A percentile compares a stretch with the other conserved stretches of the same genome.
Evolutionary conservation across 805 yeast species (phyloP).

Genomic region (Wickerhamomyces chambardii): DNA sequence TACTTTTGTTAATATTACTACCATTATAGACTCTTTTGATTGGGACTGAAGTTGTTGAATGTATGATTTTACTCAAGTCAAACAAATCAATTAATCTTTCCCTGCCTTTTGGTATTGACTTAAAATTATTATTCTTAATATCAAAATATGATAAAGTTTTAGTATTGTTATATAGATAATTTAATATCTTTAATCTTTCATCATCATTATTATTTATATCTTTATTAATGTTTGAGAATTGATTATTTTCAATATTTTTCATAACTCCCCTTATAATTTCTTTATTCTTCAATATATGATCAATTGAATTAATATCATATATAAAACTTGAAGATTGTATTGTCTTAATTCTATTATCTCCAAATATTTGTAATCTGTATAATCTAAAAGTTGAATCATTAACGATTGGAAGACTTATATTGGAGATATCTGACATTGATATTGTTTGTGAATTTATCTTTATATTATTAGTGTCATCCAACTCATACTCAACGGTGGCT

Average conservation of each 20-base stretch:
- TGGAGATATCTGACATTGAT: too few species aligned
- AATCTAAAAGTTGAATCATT: neutral
- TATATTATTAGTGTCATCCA: neutral
- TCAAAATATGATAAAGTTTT: constrained; percentile 26
- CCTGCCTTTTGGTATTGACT: too few species aligned
- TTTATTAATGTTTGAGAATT: too few species aligned
- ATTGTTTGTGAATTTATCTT: too few species aligned
- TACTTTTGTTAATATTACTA: too few species aligned
- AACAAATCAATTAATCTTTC: constrained; percentile 10
- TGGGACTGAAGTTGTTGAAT: too few species aligned
- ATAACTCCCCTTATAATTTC: too few species aligned
- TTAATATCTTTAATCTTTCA: neutral
- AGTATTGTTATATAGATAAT: constrained; percentile 19
- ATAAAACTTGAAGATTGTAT: neutral
- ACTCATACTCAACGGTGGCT: neutral
- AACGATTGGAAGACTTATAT: too few species aligned
- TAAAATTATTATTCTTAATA: constrained; percentile 12
- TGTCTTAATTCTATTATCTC: constrained; percentile 2
- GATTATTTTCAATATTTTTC: too few species aligned
- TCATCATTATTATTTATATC: neutral
- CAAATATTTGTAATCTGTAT: constrained; percentile 5
- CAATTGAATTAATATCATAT: too few species aligned
- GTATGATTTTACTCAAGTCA: constrained; percentile 5
- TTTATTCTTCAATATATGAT: too few species aligned
- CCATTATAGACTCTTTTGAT: too few species aligned